Evolutionary conservation across 2,329 filamentous ascomycete genomes (phyloP), one percentile per base, ranked within the genome.

Genomic region (Xylariales sp.): DNA sequence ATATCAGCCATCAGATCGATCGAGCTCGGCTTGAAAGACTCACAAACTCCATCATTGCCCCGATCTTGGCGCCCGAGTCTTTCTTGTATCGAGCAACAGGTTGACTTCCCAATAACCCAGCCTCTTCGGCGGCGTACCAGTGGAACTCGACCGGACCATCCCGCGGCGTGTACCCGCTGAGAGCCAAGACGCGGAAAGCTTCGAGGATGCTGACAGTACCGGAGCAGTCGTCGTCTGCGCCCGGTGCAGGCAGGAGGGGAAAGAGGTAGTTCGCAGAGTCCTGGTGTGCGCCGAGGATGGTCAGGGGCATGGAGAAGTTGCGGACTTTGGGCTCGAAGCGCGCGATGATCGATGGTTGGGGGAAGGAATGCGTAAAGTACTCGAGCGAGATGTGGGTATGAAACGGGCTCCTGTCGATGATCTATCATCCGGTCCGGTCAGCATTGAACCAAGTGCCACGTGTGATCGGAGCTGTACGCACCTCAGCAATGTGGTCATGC

Each of bases 181-280:
- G 62, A 10, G 78, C 74, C 49, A 88, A 68, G 40, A 84, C 78
- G 21, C 82, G 74, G 47, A 88, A 70, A 2, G 82, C 80, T 59
- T 88, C 84, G 8, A 88, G 71, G 45, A 87, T 88, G 7, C 82
- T 87, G 27, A 87, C 82, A 0, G 83, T 84, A 32, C 81, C 82
- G 45, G 79, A 82, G 36, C 82, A 80, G 55, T 88, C 84, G 48
- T 88, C 84, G 50, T 88, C 84, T 11, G 84, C 84, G 32, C 84
- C 84, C 0, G 84, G 84, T 0, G 84, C 84, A 15, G 79, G 76
- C 12, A 87, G 70, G 31, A 86, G 64, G 0, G 83, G 84, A 31
- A 86, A 69, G 54, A 84, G 80, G 44, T 86, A 69, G 58, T 88
- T 88, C 58, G 86, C 84, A 55, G 80, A 85, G 60, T 88, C 84